These are phyloP conservation scores for Eremothecium gossypii DNA, from an alignment of 1,139 yeast genomes.

Conservation along the genomic window DNA sequence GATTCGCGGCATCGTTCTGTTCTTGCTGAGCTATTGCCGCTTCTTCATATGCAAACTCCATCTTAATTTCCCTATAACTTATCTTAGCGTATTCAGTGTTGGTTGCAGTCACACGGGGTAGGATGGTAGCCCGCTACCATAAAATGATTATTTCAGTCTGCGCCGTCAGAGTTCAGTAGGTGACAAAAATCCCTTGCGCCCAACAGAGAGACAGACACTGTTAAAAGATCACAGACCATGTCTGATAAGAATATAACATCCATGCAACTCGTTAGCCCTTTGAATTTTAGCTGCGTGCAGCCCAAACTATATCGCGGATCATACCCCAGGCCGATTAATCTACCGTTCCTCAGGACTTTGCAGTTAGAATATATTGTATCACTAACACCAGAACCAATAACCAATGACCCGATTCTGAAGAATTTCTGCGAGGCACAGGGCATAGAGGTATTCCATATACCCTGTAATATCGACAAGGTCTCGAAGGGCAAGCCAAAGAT, in stretches of 20 bases:
- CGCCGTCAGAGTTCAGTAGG: too few species aligned
- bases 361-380: constrained; percentile 66
- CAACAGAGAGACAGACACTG: too few species aligned
- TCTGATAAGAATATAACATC: too few species aligned
- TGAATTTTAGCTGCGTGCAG: constrained; percentile 65
- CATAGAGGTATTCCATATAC: constrained; percentile 50
- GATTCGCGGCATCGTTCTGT: constrained; percentile 6
- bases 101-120: too few species aligned
- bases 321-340: constrained; percentile 70
- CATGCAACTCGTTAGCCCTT: constrained; percentile 58
- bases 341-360: constrained; percentile 60
- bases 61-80: constrained; percentile 1
- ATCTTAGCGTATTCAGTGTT: too few species aligned
- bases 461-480: constrained; percentile 41
- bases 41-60: constrained; percentile 24
- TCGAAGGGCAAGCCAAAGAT: constrained; percentile 40
- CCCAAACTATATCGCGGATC: constrained; percentile 74
- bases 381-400: constrained; percentile 67
- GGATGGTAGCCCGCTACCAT: too few species aligned
- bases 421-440: constrained; percentile 39
- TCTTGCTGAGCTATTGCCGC: constrained; percentile 19
- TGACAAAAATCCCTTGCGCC: too few species aligned
- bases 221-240: too few species aligned
- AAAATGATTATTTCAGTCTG: background rate
- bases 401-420: constrained; percentile 16